Conservation (phyloP, 495 filamentous ascomycete genomes). For the Tuber microsphaerosporum region DNA sequence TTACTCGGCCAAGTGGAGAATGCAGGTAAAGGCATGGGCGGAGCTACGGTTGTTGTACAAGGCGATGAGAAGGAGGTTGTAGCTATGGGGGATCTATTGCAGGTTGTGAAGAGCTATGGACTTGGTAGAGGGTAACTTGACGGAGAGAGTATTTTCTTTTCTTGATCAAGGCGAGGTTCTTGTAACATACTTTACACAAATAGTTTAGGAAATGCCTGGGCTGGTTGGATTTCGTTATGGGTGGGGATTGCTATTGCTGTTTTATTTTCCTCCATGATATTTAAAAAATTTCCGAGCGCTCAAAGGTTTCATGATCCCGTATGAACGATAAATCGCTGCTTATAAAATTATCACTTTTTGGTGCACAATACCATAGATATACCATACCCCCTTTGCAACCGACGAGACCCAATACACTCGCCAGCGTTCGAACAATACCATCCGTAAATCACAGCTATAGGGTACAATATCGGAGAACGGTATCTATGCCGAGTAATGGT, state of each 20-base stretch:
- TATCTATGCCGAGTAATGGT: too few species aligned
- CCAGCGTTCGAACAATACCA: too few species aligned
- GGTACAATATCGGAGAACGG: too few species aligned
- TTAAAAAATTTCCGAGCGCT: neutral
- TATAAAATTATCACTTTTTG: neutral
- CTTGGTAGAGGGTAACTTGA: slow-evolving; percentile 23
- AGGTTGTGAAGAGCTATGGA: slow-evolving; percentile 11
- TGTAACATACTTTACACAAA: neutral
- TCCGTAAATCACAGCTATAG: too few species aligned
- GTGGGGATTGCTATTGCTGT: neutral
- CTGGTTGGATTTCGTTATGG: neutral
- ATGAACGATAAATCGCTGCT: neutral
- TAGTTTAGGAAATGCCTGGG: neutral
- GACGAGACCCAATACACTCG: too few species aligned
- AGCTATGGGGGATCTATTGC: slow-evolving; percentile 41
- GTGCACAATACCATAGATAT: neutral
- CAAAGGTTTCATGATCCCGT: neutral
- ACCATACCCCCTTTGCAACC: too few species aligned
- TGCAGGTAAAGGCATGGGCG: slow-evolving; percentile 68
- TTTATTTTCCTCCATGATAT: neutral
- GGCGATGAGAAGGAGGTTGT: slow-evolving; percentile 56
- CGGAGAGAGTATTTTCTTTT: neutral
- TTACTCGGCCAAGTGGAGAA: slow-evolving; percentile 72
- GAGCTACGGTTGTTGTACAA: slow-evolving; percentile 91
- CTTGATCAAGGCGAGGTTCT: neutral